phyloP scores from a whole-genome alignment of 208 protist genomes.

The Spironucleus salmonicida region DNA sequence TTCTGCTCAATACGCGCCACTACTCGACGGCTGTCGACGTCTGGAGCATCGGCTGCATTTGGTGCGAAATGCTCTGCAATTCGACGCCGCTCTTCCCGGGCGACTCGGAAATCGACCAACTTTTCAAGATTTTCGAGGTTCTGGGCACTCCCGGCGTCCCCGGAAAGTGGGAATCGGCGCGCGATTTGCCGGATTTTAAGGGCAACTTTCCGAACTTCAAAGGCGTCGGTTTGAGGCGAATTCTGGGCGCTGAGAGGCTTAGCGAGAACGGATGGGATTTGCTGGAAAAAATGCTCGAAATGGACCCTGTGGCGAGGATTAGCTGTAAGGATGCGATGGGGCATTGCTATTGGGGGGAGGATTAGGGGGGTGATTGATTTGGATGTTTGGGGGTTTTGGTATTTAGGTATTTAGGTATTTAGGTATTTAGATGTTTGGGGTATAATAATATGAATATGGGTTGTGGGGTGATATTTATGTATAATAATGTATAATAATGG shows the following conservation, averaged over 20 bases:
- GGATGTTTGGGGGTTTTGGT: too few relatives aligned
- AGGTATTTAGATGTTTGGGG: too few relatives aligned
- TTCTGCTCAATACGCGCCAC: constrained; percentile 83
- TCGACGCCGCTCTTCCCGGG: constrained; percentile 37
- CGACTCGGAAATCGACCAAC: constrained; percentile 43
- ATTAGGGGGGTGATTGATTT: too few relatives aligned
- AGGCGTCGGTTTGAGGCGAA: neutral
- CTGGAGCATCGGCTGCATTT: constrained; percentile 96
- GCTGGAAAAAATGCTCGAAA: constrained; percentile 42
- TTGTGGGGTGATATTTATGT: too few relatives aligned
- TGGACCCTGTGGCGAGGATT: constrained; percentile 48
- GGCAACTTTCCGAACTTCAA: constrained; percentile 26
- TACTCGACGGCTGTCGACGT: constrained; percentile 95
- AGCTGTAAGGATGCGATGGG: constrained; percentile 41
- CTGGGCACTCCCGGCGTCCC: constrained; percentile 41
- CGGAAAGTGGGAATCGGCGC: constrained; percentile 32
- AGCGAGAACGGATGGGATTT: constrained; percentile 38
- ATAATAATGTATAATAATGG: too few relatives aligned
- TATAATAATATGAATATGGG: too few relatives aligned
- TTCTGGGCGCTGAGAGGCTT: neutral
- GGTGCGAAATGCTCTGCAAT: constrained; percentile 74
- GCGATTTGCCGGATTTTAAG: constrained; percentile 18
- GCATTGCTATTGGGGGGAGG: constrained; percentile 50
- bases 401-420: too few relatives aligned
- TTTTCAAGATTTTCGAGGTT: constrained; percentile 45